These are phyloP conservation scores for Wallacemonas collosoma DNA, from an alignment of 208 protist species.

Conservation along the genomic window DNA sequence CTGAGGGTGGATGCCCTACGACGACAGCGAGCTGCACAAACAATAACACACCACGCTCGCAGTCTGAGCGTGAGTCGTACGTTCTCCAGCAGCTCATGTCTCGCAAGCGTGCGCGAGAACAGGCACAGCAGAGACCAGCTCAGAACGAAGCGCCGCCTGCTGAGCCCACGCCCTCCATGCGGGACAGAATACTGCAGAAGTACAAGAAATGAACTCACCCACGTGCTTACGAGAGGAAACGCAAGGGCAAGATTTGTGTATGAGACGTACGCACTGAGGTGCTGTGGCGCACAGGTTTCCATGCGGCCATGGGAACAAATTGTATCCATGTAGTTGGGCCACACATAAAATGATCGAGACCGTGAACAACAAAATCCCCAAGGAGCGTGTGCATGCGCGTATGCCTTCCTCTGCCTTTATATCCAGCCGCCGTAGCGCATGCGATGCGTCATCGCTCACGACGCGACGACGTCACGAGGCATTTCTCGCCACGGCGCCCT, in stretches of 20 bases:
- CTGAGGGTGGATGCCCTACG: not conserved
- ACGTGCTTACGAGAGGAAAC: not conserved
- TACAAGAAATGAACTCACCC: conserved; percentile 26
- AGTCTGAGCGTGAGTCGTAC: conserved; percentile 47
- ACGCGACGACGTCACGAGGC: too few species aligned
- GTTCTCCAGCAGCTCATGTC: conserved; percentile 69
- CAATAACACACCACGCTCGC: conserved; percentile 18
- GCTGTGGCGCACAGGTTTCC: too few species aligned
- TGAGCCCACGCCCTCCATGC: conserved; percentile 35
- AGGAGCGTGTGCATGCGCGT: too few species aligned
- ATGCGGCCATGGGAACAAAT: too few species aligned
- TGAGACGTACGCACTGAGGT: too few species aligned
- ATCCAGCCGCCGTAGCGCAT: too few species aligned
- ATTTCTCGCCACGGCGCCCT: too few species aligned
- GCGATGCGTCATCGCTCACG: too few species aligned
- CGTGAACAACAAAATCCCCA: too few species aligned
- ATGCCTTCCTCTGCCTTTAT: too few species aligned
- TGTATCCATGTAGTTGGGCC: too few species aligned
- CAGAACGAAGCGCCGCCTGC: not conserved
- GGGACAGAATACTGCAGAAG: conserved; percentile 64
- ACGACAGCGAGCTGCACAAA: not conserved
- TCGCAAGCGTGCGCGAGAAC: conserved; percentile 59
- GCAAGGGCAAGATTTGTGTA: not conserved
- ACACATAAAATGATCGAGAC: too few species aligned
- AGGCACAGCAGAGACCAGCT: conserved; percentile 15